Base-by-base conservation (phyloP, 2,329 filamentous ascomycete genomes). In the Talaromyces pinophilus region DNA sequence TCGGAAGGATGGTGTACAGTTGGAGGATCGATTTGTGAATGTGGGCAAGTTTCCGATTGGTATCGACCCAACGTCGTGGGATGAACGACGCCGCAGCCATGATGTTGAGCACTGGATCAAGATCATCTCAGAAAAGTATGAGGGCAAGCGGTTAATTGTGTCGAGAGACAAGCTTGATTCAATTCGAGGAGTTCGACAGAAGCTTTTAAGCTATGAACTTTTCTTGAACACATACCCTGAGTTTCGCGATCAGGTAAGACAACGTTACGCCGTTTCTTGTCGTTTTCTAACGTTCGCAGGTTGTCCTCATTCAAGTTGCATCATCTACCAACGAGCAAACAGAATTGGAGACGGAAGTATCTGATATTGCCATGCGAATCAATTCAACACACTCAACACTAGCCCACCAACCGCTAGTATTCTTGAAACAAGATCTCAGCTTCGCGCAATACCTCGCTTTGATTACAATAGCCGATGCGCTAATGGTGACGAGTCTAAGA, bases 181-280 rank as follows among this genome's bases (percentile, higher is more conserved):
- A 71, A 92, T 98, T 65, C 90, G 93, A 63, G 94, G 95, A 67
- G 93, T 98, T 46, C 88, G 93, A 46, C 94, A 97, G 80, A 98
- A 98, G 83, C 85, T 98, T 5, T 83, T 97, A 30, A 91, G 93
- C 1, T 97, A 92, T 73, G 95, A 98, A 79, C 81, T 97, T 8
- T 98, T 98, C 80, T 85, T 98, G 54, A 96, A 97, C 80, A 92
- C 93, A 76, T 92, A 97, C 75, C 93, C 94, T 0, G 86, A 96
- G 74, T 97, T 92, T 91, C 86, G 89, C 63, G 92, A 94, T 71
- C 90, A 88, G 74, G 82, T 82, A 72, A 66, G 73, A 69, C 4
- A 13, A 5, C 33, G 15, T 33, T 33, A 7, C 35, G 4, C 6
- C 17, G 28, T 30, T 17, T 25, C n/a, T 55, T 6, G 13, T n/a